phyloP scores from a whole-genome alignment of 2,329 filamentous ascomycete species.

The Ustulina deusta region DNA sequence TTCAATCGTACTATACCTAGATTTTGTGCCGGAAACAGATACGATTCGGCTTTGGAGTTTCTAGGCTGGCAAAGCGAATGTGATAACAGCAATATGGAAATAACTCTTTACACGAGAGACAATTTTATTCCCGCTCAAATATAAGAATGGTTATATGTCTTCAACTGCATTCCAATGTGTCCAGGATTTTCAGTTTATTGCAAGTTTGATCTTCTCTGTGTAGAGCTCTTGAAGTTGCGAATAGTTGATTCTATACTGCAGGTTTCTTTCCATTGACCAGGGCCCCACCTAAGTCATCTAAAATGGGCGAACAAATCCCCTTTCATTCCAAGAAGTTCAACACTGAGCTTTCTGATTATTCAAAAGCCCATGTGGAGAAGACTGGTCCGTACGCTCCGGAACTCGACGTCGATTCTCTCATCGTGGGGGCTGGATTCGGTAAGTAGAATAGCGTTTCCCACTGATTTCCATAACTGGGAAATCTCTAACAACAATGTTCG shows the following conservation, averaged over 20 bases:
- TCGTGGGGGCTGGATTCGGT: slow-evolving; percentile 62
- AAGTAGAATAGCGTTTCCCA: slow-evolving; percentile 22
- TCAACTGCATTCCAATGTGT: neutral
- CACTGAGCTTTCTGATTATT: slow-evolving; percentile 35
- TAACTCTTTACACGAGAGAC: no score
- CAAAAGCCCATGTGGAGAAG: slow-evolving; percentile 28
- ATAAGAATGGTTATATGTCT: slow-evolving; percentile 2
- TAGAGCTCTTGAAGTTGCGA: neutral
- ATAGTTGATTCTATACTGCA: neutral
- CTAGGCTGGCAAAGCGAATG: neutral
- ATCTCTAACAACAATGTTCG: neutral
- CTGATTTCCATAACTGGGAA: neutral
- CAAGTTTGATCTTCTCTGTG: neutral
- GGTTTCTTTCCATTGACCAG: neutral
- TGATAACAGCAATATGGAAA: no score
- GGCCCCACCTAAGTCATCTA: neutral
- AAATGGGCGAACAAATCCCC: slow-evolving; percentile 25
- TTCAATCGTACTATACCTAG: neutral
- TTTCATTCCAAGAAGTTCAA: slow-evolving; percentile 32
- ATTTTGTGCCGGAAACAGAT: neutral
- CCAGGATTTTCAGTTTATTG: neutral
- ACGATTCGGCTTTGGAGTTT: neutral
- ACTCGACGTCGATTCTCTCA: slow-evolving; percentile 54
- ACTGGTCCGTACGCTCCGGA: slow-evolving; percentile 33
- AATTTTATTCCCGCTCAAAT: neutral